These are phyloP conservation scores for Bretziella fagacearum DNA, from an alignment of 2,329 filamentous ascomycete species.

Conservation along the genomic window DNA sequence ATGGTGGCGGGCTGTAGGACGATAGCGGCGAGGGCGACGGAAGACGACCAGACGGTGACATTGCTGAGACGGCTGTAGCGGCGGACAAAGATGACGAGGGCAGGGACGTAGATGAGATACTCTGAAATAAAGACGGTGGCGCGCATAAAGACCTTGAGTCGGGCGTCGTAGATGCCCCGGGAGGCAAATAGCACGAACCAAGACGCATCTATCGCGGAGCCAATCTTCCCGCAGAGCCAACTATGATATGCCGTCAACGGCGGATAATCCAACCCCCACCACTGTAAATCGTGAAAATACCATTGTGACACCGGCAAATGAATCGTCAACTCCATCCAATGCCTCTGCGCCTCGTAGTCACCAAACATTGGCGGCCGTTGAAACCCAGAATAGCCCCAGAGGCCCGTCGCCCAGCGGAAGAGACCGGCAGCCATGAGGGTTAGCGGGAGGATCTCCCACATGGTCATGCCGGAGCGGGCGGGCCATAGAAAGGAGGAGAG, in stretches of 20 bases:
- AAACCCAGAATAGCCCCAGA: constrained; percentile 90
- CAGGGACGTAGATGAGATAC: constrained; percentile 77
- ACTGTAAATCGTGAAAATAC: constrained; percentile 94
- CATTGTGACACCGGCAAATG: constrained; percentile 82
- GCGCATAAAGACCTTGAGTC: constrained; percentile 88
- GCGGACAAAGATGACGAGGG: constrained; percentile 68
- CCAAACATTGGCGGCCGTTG: constrained; percentile 78
- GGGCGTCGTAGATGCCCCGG: constrained; percentile 60
- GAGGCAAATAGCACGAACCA: constrained; percentile 84
- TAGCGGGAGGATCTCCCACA: constrained; percentile 82
- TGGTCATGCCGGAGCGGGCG: constrained; percentile 62
- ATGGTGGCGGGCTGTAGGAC: constrained; percentile 84
- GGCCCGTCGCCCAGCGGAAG: constrained; percentile 78
- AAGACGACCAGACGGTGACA: constrained; percentile 65
- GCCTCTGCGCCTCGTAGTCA: constrained; percentile 92
- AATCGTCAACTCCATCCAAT: constrained; percentile 96
- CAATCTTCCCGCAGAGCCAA: constrained; percentile 83
- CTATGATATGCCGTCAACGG: constrained; percentile 96
- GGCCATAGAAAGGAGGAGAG: constrained; percentile 92
- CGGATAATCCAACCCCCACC: constrained; percentile 97
- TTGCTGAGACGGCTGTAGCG: constrained; percentile 60
- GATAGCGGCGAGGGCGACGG: constrained; percentile 73
- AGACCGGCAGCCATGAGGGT: constrained; percentile 81
- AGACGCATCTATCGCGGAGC: constrained; percentile 54
- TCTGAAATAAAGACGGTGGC: constrained; percentile 82